Evolutionary conservation across 257 asterid genomes (phyloP).

Genomic region (Scutellaria galericulata): DNA sequence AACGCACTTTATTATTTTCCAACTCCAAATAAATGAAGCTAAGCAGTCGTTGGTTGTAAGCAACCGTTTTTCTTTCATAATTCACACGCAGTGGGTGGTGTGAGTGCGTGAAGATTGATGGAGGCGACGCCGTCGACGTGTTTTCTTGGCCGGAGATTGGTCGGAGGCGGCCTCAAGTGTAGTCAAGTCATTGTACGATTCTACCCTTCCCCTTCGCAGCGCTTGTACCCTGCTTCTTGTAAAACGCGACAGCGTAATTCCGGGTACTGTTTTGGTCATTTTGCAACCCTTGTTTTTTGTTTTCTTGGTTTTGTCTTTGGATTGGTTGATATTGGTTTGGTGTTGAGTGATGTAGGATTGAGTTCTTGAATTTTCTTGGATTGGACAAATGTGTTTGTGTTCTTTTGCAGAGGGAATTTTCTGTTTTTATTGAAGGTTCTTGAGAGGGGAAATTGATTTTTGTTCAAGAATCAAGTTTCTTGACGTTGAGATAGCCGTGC

Average conservation of each 20-base stretch:
- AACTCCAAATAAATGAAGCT: conserved; percentile 27
- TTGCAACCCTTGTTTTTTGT: neutral
- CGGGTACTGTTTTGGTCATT: conserved; percentile 49
- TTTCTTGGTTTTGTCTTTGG: neutral
- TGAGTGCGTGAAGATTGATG: conserved; percentile 46
- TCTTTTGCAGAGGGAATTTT: conserved; percentile 11
- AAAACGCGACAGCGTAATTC: conserved; percentile 71
- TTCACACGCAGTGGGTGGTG: conserved; percentile 31
- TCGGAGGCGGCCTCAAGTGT: conserved; percentile 40
- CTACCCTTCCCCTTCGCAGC: conserved; percentile 50
- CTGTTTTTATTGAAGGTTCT: neutral
- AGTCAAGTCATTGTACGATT: conserved; percentile 45
- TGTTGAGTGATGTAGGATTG: neutral
- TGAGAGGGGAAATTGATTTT: conserved; percentile 1
- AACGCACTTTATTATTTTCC: conserved; percentile 13
- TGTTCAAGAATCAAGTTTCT: conserved; percentile 26
- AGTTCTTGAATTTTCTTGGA: neutral
- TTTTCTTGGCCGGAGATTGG: conserved; percentile 54
- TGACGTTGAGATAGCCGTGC: conserved; percentile 14
- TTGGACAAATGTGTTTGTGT: conserved; percentile 8
- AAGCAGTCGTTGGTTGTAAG: conserved; percentile 64
- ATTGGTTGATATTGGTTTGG: conserved; percentile 23
- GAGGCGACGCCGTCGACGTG: conserved; percentile 65
- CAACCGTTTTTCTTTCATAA: conserved; percentile 45
- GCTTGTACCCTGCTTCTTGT: conserved; percentile 59